phyloP scores from a whole-genome alignment of 352 stramenopile genomes.

The Achlya hypogyna region DNA sequence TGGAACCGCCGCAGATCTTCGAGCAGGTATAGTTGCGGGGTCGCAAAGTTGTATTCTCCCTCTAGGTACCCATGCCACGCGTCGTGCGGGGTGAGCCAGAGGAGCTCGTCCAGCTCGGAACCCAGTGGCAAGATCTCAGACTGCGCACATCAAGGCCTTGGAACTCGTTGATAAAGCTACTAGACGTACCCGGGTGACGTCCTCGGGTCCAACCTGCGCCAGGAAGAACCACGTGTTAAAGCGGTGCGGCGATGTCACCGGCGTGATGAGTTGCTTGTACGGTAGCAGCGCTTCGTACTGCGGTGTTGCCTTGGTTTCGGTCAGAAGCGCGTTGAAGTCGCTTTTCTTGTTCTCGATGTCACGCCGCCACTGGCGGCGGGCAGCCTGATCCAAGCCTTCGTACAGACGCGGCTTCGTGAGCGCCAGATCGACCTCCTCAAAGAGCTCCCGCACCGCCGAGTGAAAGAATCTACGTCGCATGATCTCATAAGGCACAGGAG shows the following conservation, averaged over 20 bases:
- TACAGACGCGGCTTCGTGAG: background rate
- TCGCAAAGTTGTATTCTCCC: slow-evolving; percentile 2
- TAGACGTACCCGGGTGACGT: background rate
- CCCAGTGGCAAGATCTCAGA: background rate
- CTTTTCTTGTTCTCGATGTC: slow-evolving; percentile 5
- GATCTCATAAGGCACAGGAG: background rate
- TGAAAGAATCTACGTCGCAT: slow-evolving; percentile 9
- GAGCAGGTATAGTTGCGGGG: slow-evolving; percentile 16
- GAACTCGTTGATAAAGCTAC: background rate
- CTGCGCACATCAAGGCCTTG: background rate
- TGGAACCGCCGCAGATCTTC: slow-evolving; percentile 5
- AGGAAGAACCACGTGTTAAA: slow-evolving; percentile 22
- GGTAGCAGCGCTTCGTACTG: slow-evolving; percentile 2
- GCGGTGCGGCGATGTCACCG: slow-evolving; percentile 8
- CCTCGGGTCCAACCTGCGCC: background rate
- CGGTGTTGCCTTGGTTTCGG: background rate
- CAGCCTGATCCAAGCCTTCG: background rate
- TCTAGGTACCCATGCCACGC: background rate
- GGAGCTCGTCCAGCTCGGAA: slow-evolving; percentile 10
- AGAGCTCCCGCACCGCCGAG: slow-evolving; percentile 16
- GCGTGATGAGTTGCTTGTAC: slow-evolving; percentile 15
- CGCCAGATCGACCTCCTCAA: slow-evolving; percentile 17
- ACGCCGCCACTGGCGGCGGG: slow-evolving; percentile 11
- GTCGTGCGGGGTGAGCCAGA: slow-evolving; percentile 7
- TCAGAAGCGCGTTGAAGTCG: background rate